A percentile compares a stretch with the other conserved stretches of the same genome.
Evolutionary conservation across 2,329 filamentous ascomycete genomes (phyloP).

Genomic region (Biscogniauxia sp.): DNA sequence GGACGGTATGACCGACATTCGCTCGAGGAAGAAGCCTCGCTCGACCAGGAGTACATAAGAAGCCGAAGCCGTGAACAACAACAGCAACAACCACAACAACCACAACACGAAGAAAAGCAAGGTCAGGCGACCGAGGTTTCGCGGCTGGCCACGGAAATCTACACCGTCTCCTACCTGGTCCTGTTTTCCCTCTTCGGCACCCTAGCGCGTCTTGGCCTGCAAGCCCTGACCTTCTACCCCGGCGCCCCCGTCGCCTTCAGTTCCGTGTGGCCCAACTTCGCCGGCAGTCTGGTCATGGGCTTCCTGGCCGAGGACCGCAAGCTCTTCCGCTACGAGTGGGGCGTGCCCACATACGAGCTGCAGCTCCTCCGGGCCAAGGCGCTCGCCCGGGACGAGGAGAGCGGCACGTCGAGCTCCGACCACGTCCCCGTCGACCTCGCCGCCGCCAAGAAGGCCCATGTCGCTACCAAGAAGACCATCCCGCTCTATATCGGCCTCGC

Average conservation of each 20-base stretch:
- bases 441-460: slow-evolving; percentile 55
- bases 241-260: slow-evolving; percentile 71
- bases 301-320: slow-evolving; percentile 77
- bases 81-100: too few relatives aligned
- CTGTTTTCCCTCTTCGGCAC: slow-evolving; percentile 85
- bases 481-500: slow-evolving; percentile 84
- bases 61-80: background rate
- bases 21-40: slow-evolving; percentile 37
- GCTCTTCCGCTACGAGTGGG: slow-evolving; percentile 70
- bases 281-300: slow-evolving; percentile 78
- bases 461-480: slow-evolving; percentile 75
- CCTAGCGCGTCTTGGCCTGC: slow-evolving; percentile 75
- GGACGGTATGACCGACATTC: slow-evolving; percentile 36
- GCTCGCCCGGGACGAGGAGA: slow-evolving; percentile 37
- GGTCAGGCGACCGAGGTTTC: slow-evolving; percentile 38
- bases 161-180: slow-evolving; percentile 77
- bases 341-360: slow-evolving; percentile 40
- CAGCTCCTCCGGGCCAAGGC: slow-evolving; percentile 34
- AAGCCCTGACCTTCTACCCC: slow-evolving; percentile 76
- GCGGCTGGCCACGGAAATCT: slow-evolving; percentile 54
- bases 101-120: slow-evolving; percentile 6
- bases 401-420: slow-evolving; percentile 19
- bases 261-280: slow-evolving; percentile 85
- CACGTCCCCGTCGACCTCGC: slow-evolving; percentile 34
- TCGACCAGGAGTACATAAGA: slow-evolving; percentile 24